Evolutionary conservation across 2,329 filamentous ascomycete genomes (phyloP).

Genomic region (Raffaelea ambrosiae): DNA sequence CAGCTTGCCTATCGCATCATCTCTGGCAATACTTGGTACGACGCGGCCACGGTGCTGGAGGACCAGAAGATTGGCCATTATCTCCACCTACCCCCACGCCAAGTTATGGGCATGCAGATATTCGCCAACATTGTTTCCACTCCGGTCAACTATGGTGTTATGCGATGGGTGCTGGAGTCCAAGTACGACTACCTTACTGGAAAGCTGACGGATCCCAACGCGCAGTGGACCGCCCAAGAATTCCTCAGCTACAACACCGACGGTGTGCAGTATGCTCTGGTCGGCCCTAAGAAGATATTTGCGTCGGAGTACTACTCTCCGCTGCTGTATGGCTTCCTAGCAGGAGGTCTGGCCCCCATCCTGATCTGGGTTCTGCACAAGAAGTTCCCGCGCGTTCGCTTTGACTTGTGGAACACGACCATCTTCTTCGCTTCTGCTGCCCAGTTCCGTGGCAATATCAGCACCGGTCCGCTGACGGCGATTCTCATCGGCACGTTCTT

Average conservation of each 20-base stretch:
- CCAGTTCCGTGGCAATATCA: slow-evolving; percentile 12
- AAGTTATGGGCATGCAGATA: slow-evolving; percentile 14
- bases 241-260: slow-evolving; percentile 13
- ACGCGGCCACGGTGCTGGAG: slow-evolving; percentile 9
- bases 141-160: slow-evolving; percentile 14
- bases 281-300: slow-evolving; percentile 13
- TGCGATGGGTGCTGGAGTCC: slow-evolving; percentile 12
- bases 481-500: slow-evolving; percentile 12
- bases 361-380: slow-evolving; percentile 13
- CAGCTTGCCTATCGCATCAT: slow-evolving; percentile 14
- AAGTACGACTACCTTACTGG: slow-evolving; percentile 12
- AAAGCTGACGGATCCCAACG: slow-evolving; percentile 6
- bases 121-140: slow-evolving; percentile 12
- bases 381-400: slow-evolving; percentile 10
- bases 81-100: slow-evolving; percentile 13
- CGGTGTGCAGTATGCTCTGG: slow-evolving; percentile 13
- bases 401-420: slow-evolving; percentile 15
- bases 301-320: slow-evolving; percentile 11
- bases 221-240: slow-evolving; percentile 14
- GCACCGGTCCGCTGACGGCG: slow-evolving; percentile 12
- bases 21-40: slow-evolving; percentile 14
- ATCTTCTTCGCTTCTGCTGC: slow-evolving; percentile 14
- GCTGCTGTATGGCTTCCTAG: slow-evolving; percentile 13
- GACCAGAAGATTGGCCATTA: slow-evolving; percentile 13
- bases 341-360: slow-evolving; percentile 8